Evolutionary conservation across 108 stramenopile species (phyloP).

Genomic region (Nitzschia sp.): DNA sequence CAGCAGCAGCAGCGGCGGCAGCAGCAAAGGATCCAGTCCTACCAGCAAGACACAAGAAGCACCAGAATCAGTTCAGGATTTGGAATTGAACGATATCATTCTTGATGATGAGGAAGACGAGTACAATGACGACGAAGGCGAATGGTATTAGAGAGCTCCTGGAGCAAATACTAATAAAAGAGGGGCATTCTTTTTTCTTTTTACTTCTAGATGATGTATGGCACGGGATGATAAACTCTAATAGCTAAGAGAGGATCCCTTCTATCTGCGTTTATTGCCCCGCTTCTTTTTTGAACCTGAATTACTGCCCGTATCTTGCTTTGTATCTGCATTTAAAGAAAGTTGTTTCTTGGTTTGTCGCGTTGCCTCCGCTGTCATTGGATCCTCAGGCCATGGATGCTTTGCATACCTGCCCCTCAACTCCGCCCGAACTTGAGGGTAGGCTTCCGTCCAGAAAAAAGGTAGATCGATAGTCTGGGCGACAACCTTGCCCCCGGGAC

Average conservation of each 20-base stretch:
- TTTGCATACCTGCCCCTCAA: constrained; percentile 63
- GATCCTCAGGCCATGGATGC: constrained; percentile 75
- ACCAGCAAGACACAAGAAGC: no score
- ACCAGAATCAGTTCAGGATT: constrained; percentile 2
- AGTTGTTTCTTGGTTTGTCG: constrained; percentile 60
- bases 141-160: no score
- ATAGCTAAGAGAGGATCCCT: no score
- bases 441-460: constrained; percentile 64
- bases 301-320: neutral
- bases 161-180: no score
- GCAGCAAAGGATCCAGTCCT: neutral
- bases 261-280: neutral
- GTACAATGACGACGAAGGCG: constrained; percentile 2
- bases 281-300: neutral
- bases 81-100: constrained; percentile 6
- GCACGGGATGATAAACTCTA: no score
- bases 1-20: neutral
- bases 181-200: no score
- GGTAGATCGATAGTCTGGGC: constrained; percentile 60
- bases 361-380: constrained; percentile 45
- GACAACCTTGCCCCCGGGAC: constrained; percentile 50
- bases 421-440: constrained; percentile 60
- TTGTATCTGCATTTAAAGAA: neutral
- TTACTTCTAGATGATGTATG: no score
- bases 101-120: constrained; percentile 13